These are phyloP conservation scores for Sarocladiaceae sp. DNA, from an alignment of 2,329 filamentous ascomycete species.

Conservation along the genomic window DNA sequence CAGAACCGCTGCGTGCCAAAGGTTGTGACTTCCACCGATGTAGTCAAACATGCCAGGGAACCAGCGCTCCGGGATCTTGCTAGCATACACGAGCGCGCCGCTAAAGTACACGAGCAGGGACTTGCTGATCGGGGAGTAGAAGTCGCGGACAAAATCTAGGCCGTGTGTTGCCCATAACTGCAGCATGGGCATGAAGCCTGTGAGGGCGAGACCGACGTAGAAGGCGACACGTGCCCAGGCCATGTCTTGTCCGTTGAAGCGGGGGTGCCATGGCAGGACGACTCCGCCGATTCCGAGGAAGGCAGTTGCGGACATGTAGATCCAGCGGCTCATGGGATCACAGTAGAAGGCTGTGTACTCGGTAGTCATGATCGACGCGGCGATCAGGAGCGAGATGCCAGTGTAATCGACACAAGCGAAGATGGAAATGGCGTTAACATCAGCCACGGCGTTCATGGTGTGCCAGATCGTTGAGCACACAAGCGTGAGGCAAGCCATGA, in stretches of 20 bases:
- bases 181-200: conserved; percentile 82
- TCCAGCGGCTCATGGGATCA: conserved; percentile 80
- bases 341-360: conserved; percentile 99
- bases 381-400: conserved; percentile 90
- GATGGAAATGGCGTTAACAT: conserved; percentile 82
- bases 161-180: conserved; percentile 80
- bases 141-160: conserved; percentile 74
- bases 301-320: conserved; percentile 80
- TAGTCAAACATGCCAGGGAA: conserved; percentile 93
- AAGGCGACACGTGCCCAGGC: conserved; percentile 90
- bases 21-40: conserved; percentile 89
- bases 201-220: conserved; percentile 81
- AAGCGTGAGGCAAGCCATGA: conserved; percentile 90
- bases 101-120: conserved; percentile 80
- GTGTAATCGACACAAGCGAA: conserved; percentile 99
- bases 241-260: conserved; percentile 90
- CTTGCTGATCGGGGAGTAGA: conserved; percentile 84
- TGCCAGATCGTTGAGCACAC: conserved; percentile 97
- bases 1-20: conserved; percentile 94
- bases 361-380: conserved; percentile 94
- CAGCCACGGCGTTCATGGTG: conserved; percentile 96
- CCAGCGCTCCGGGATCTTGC: conserved; percentile 90
- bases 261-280: conserved; percentile 92
- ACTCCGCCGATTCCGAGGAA: conserved; percentile 80
- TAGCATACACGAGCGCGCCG: conserved; percentile 84